Conservation (phyloP, 495 filamentous ascomycete species). For the Aspergillus wentii region DNA sequence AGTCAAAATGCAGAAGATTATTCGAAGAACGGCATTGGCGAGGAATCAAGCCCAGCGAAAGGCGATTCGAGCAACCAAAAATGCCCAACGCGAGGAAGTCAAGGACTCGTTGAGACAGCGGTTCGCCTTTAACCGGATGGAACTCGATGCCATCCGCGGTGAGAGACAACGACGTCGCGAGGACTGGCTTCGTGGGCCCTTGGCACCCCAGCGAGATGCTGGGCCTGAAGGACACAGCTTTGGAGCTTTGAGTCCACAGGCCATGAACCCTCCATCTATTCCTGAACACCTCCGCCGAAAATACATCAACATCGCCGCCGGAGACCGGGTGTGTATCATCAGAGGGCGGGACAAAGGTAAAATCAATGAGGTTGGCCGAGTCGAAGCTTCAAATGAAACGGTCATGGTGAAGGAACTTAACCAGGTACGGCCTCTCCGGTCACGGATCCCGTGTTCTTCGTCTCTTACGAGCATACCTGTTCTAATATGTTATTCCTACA, state of each 20-base stretch:
- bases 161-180: constrained; percentile 45
- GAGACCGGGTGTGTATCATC: constrained; percentile 74
- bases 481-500: constrained; percentile 19
- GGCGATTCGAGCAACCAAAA: constrained; percentile 37
- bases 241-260: constrained; percentile 44
- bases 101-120: constrained; percentile 28
- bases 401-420: constrained; percentile 62
- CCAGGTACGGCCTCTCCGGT: constrained; percentile 48
- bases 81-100: constrained; percentile 24
- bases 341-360: constrained; percentile 74
- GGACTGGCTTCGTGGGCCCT: constrained; percentile 69
- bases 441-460: not conserved
- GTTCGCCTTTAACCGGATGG: constrained; percentile 27
- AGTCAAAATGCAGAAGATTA: constrained; percentile 67
- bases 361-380: constrained; percentile 62
- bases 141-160: constrained; percentile 24
- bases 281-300: constrained; percentile 45
- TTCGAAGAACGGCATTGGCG: constrained; percentile 62
- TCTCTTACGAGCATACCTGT: constrained; percentile 2
- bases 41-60: constrained; percentile 54
- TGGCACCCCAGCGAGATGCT: constrained; percentile 69
- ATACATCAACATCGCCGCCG: constrained; percentile 57
- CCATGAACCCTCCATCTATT: constrained; percentile 31
- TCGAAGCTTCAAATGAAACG: constrained; percentile 52
- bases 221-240: constrained; percentile 40